These are phyloP conservation scores for Heterobasidion annosum DNA, from an alignment of 1,284 basidiomycete species.

Conservation along the genomic window DNA sequence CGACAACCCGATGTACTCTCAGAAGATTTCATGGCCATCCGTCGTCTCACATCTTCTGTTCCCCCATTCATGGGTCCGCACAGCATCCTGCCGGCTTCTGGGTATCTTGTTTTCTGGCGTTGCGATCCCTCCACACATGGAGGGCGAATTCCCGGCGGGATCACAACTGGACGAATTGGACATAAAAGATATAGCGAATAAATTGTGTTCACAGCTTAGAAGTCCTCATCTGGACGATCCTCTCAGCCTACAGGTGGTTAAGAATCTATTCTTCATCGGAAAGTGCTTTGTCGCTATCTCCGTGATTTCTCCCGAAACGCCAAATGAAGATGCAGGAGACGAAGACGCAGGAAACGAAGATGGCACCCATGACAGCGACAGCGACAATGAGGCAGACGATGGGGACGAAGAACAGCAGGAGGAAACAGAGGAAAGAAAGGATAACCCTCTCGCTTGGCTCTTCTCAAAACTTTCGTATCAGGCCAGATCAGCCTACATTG, in stretches of 20 bases:
- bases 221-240: conserved; percentile 74
- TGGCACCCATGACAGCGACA: conserved; percentile 20
- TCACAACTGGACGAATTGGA: conserved; percentile 41
- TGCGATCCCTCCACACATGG: conserved; percentile 27
- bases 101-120: conserved; percentile 59
- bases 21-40: conserved; percentile 52
- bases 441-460: conserved; percentile 79
- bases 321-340: conserved; percentile 7
- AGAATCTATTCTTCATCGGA: conserved; percentile 89
- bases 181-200: conserved; percentile 67
- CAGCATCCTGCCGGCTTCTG: conserved; percentile 71
- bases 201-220: conserved; percentile 75
- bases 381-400: conserved; percentile 22
- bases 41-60: conserved; percentile 71
- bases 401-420: conserved; percentile 14
- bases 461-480: conserved; percentile 93
- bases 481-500: conserved; percentile 65
- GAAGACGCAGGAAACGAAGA: conserved; percentile 12
- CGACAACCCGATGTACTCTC: conserved; percentile 28
- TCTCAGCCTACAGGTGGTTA: conserved; percentile 82
- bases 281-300: conserved; percentile 66
- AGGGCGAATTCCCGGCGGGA: conserved; percentile 21
- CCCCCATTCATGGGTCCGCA: conserved; percentile 93
- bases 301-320: conserved; percentile 8
- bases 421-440: conserved; percentile 15